Conservation (phyloP, 805 yeast genomes). For the Nakazawaea siamensis region DNA sequence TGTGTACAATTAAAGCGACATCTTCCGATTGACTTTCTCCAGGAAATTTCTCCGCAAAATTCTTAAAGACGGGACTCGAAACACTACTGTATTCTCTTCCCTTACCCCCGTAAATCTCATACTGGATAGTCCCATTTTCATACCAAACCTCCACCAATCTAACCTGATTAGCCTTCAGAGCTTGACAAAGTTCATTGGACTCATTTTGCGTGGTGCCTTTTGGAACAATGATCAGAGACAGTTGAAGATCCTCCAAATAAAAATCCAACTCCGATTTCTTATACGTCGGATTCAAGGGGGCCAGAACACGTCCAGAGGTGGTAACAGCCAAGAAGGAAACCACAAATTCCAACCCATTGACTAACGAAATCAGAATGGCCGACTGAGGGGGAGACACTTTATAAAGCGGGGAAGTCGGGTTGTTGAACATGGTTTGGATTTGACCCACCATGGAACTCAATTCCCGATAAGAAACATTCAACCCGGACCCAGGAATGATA, state of each 20-base stretch:
- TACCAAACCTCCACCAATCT: conserved; percentile 46
- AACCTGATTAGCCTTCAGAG: conserved; percentile 41
- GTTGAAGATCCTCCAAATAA: conserved; percentile 51
- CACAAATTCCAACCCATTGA: conserved; percentile 53
- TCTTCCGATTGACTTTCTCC: conserved; percentile 40
- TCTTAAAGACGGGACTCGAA: conserved; percentile 24
- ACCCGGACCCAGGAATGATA: conserved; percentile 35
- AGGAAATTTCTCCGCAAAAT: conserved; percentile 24
- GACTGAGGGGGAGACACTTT: conserved; percentile 26
- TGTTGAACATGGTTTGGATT: conserved; percentile 38
- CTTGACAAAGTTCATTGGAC: conserved; percentile 32
- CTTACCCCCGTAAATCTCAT: too few species aligned
- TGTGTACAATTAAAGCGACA: conserved; percentile 59
- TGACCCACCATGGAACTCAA: conserved; percentile 36
- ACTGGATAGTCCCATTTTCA: conserved; percentile 28
- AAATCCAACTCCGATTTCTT: conserved; percentile 55
- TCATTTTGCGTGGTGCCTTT: conserved; percentile 31
- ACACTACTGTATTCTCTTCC: too few species aligned
- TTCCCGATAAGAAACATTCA: conserved; percentile 34
- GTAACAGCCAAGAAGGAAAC: conserved; percentile 50
- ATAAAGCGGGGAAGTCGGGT: conserved; percentile 32
- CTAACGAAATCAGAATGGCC: conserved; percentile 51
- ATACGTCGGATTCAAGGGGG: conserved; percentile 62
- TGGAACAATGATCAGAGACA: conserved; percentile 52
- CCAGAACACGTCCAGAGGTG: conserved; percentile 49